Conservation (phyloP, 2,329 filamentous ascomycete genomes). For the Fusarium sp. region DNA sequence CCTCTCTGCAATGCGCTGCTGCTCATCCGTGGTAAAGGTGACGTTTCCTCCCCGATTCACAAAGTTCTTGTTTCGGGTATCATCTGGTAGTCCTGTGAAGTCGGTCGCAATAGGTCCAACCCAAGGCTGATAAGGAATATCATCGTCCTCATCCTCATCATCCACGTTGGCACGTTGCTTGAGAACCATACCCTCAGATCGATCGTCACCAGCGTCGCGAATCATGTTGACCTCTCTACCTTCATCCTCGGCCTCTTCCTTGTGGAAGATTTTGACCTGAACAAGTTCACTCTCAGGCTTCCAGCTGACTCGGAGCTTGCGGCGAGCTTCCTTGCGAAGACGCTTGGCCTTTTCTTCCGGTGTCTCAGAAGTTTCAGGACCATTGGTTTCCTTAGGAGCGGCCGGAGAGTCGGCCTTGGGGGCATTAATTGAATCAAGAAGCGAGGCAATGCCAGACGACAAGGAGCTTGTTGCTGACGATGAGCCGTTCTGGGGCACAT, state of each 20-base stretch:
- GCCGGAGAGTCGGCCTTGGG: constrained; percentile 56
- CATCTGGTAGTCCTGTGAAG: constrained; percentile 60
- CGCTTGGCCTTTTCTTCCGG: constrained; percentile 75
- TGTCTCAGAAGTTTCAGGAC: constrained; percentile 70
- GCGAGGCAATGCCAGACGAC: constrained; percentile 63
- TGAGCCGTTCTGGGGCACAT: constrained; percentile 47
- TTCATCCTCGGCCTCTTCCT: constrained; percentile 78
- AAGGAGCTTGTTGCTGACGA: constrained; percentile 50
- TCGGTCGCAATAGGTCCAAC: constrained; percentile 60
- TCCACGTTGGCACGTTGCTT: constrained; percentile 64
- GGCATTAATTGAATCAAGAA: constrained; percentile 64
- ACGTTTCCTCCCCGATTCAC: constrained; percentile 66
- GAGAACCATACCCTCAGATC: constrained; percentile 77
- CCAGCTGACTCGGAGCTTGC: constrained; percentile 78
- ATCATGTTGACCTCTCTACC: constrained; percentile 76
- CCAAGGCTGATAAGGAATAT: constrained; percentile 66
- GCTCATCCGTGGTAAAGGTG: constrained; percentile 66
- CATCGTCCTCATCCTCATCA: constrained; percentile 70
- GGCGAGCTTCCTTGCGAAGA: constrained; percentile 77
- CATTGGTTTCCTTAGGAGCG: constrained; percentile 64
- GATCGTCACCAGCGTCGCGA: constrained; percentile 78
- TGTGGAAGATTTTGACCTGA: constrained; percentile 76
- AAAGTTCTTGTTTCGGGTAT: constrained; percentile 62
- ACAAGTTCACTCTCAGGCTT: constrained; percentile 76
- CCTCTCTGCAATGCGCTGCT: constrained; percentile 66